Percentiles rank a stretch among this genome's conserved stretches.
Evolutionary conservation across 192 early-diverging fungal species (phyloP).

Genomic region (Umbelopsis sp.): DNA sequence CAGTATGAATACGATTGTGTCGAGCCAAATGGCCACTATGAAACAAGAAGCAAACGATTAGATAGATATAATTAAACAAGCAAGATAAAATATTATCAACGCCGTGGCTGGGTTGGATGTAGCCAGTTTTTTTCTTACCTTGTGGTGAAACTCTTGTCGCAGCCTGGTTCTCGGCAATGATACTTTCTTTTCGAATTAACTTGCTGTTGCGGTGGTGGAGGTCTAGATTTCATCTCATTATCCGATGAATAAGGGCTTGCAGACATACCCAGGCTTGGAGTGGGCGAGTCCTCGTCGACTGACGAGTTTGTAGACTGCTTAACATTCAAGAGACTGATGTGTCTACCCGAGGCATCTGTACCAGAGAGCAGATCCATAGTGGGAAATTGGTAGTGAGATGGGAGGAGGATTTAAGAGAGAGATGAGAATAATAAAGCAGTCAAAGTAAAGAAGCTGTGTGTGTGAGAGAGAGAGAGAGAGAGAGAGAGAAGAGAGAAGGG

Average conservation of each 20-base stretch:
- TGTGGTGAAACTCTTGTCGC: constrained; percentile 82
- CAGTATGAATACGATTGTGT: constrained; percentile 82
- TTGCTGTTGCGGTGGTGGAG: constrained; percentile 14
- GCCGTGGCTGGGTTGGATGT: not conserved
- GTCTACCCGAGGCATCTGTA: constrained; percentile 52
- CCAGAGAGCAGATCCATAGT: constrained; percentile 42
- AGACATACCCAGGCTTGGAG: not conserved
- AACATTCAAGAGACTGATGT: constrained; percentile 57
- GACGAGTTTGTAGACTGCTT: constrained; percentile 4
- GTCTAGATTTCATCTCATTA: not conserved
- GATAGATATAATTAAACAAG: too few relatives aligned
- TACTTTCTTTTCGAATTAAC: constrained; percentile 66
- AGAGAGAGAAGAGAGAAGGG: constrained; percentile 24
- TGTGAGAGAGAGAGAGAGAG: not conserved
- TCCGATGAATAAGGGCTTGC: constrained; percentile 22
- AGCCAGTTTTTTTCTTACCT: constrained; percentile 41
- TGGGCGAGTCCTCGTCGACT: constrained; percentile 18
- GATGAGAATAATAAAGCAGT: not conserved
- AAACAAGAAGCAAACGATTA: too few relatives aligned
- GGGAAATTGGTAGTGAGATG: not conserved
- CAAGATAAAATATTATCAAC: not conserved
- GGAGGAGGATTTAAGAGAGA: not conserved
- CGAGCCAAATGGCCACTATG: constrained; percentile 77
- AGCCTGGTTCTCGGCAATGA: constrained; percentile 62
- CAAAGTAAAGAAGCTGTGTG: not conserved